phyloP scores from a whole-genome alignment of 352 stramenopile species.

The Globisporangium carolinianum region DNA sequence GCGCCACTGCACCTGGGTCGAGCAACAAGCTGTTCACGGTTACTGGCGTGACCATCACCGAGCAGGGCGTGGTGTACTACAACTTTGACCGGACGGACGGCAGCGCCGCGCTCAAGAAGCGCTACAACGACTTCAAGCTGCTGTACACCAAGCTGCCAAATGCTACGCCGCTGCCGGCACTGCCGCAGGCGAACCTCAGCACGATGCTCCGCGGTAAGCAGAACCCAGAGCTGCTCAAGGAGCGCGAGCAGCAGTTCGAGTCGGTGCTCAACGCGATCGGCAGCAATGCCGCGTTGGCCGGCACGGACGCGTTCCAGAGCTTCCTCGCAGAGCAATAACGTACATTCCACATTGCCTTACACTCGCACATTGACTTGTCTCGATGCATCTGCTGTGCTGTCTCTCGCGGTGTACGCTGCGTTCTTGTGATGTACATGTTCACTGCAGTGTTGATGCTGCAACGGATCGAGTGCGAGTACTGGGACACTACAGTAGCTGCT shows the following conservation, averaged over 20 bases:
- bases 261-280: slow-evolving; percentile 66
- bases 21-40: slow-evolving; percentile 29
- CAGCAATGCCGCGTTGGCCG: slow-evolving; percentile 30
- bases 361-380: background rate
- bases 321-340: slow-evolving; percentile 25
- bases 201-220: slow-evolving; percentile 53
- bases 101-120: slow-evolving; percentile 44
- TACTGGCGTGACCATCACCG: slow-evolving; percentile 54
- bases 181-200: slow-evolving; percentile 40
- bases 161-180: slow-evolving; percentile 30
- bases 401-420: too few relatives aligned
- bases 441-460: too few relatives aligned
- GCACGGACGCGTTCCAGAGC: slow-evolving; percentile 46
- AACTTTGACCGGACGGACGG: slow-evolving; percentile 34
- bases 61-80: slow-evolving; percentile 68
- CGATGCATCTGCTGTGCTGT: background rate
- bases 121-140: slow-evolving; percentile 80
- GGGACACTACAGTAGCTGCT: too few relatives aligned
- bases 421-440: too few relatives aligned
- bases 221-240: slow-evolving; percentile 49
- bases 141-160: slow-evolving; percentile 38
- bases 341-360: slow-evolving; percentile 5
- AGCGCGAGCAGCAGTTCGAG: slow-evolving; percentile 53
- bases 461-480: too few relatives aligned
- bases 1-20: background rate